Evolutionary conservation across 768 basidiomycete genomes (phyloP), one percentile per base, ranked within the genome.

Genomic region (Kwoniella sp.): DNA sequence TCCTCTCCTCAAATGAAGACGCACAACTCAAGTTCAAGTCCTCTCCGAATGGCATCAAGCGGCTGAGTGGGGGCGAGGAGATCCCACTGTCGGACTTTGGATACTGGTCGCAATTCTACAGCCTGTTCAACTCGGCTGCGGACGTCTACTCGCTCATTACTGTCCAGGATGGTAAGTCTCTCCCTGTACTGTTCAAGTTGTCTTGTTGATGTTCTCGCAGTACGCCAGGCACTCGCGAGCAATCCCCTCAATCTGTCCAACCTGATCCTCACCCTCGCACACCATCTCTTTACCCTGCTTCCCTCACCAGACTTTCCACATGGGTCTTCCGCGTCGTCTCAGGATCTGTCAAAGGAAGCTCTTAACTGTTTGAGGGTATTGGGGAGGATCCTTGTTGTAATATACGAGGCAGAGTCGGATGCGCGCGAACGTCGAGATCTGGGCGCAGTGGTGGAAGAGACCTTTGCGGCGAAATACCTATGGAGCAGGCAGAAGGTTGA

Each of bases 21-120:
- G 84, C 88, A 40, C 92, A 92, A 74, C 82, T 95, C 15, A 83
- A 84, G 10, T 95, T 95, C 73, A 83, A 88, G 33, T 87, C 84
- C 60, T 86, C 86, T 53, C 82, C 87, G 0, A 80, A 80, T 36
- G 90, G 90, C 15, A 84, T 95, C 44, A 79, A 83, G 42, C 86
- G 88, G 69, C 73, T 95, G 36, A 80, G 83, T 41, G 79, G 83
- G 12, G 80, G 79, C 27, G 82, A 89, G 61, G 89, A 86, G 62
- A 90, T 92, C 43, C 72, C 83, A 2, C 78, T 82, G 52, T 80
- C 76, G 2, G 91, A 95, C 67, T 62, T 71, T 8, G 77, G 71
- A n/a, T 91, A 92, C 67, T 93, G 90, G 90, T 81, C 89, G 53
- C 90, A 93, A 77, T 95, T 86, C 67, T 84, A 86, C 59, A 74